Conservation (phyloP, 202 grass and related monocot genomes). For the Setaria italica region DNA sequence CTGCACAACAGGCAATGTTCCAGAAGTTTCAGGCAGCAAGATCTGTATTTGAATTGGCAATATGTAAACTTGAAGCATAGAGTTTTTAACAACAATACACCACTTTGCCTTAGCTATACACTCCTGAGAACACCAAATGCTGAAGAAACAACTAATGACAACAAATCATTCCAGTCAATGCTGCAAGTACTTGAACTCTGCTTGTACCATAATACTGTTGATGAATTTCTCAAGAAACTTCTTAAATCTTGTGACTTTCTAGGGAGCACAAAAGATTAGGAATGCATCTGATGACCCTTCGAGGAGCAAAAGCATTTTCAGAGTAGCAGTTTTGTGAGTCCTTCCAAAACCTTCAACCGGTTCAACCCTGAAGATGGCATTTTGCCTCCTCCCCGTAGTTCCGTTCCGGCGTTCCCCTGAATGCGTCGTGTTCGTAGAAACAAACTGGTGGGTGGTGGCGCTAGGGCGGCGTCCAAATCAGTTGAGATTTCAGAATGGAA, state of each 20-base stretch:
- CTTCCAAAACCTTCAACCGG: background rate
- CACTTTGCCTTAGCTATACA: too few species aligned
- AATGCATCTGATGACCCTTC: background rate
- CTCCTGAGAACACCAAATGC: background rate
- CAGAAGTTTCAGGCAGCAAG: background rate
- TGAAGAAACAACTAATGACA: background rate
- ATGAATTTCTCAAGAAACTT: background rate
- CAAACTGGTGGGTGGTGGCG: background rate
- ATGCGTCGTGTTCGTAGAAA: background rate
- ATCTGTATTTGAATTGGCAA: slow-evolving; percentile 3
- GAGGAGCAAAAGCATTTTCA: slow-evolving; percentile 1
- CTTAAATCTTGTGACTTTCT: background rate
- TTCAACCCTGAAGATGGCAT: background rate
- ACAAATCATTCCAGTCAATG: background rate
- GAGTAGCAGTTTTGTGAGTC: background rate
- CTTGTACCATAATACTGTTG: background rate
- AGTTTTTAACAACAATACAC: background rate
- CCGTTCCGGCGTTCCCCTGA: background rate
- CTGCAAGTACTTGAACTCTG: background rate
- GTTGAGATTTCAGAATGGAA: slow-evolving; percentile 45
- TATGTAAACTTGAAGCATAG: background rate
- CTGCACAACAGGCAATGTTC: slow-evolving; percentile 48
- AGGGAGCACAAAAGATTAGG: background rate
- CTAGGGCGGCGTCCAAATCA: slow-evolving; percentile 39
- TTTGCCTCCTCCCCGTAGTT: background rate